phyloP scores from a whole-genome alignment of 2,329 filamentous ascomycete genomes.

The Aspergillus carbonarius region DNA sequence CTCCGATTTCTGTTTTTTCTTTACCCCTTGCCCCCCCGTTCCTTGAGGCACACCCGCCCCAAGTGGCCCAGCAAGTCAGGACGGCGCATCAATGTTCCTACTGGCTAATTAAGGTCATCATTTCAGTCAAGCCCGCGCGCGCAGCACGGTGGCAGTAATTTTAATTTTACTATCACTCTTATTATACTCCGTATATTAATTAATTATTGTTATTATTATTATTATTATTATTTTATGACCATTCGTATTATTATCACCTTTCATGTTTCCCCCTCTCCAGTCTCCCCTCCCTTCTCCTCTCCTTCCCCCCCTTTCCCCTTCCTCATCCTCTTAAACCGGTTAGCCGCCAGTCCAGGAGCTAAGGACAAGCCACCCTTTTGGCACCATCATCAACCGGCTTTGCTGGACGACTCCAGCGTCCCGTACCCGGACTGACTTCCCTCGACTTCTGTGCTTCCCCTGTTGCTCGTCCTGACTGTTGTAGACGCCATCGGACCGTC shows the following conservation, averaged over 20 bases:
- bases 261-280: not conserved
- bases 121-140: not conserved
- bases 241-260: not conserved
- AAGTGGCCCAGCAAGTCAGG: not conserved
- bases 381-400: slow-evolving; percentile 4
- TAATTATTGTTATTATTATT: not conserved
- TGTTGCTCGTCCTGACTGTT: not conserved
- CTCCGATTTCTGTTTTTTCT: not conserved
- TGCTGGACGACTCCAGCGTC: not conserved
- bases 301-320: not conserved
- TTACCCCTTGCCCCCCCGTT: slow-evolving; percentile 9
- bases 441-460: not conserved
- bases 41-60: not conserved
- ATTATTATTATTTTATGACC: not conserved
- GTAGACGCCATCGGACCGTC: not conserved
- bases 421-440: slow-evolving; percentile 1
- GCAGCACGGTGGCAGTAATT: slow-evolving; percentile 2
- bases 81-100: not conserved
- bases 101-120: not conserved
- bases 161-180: not conserved
- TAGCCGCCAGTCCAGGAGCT: slow-evolving; percentile 13
- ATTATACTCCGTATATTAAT: not conserved
- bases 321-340: slow-evolving; percentile 7
- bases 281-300: not conserved
- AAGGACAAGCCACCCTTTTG: slow-evolving; percentile 6